Conservation (phyloP, 1,284 basidiomycete species). For the Ganoderma multipileum region DNA sequence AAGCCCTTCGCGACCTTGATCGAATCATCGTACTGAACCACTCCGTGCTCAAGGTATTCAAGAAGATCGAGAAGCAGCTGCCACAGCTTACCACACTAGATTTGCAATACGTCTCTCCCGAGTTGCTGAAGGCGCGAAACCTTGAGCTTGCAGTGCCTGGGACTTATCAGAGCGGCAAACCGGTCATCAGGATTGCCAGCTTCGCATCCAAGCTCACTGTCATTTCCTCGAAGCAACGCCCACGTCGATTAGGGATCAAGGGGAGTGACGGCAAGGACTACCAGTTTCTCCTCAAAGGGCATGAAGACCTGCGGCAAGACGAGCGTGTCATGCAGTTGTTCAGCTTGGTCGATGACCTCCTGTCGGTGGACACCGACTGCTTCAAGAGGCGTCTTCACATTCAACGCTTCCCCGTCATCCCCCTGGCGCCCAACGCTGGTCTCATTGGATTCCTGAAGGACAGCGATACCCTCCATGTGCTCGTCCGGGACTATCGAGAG, state of each 20-base stretch:
- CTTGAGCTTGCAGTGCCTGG: constrained; percentile 96
- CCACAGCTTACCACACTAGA: constrained; percentile 92
- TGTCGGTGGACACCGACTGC: constrained; percentile 92
- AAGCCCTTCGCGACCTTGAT: constrained; percentile 30
- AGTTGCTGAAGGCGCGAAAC: constrained; percentile 87
- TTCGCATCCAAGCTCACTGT: constrained; percentile 91
- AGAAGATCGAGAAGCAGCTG: constrained; percentile 95
- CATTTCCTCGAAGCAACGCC: constrained; percentile 98
- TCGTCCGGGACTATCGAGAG: constrained; percentile 96
- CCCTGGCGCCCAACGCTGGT: constrained; percentile 96
- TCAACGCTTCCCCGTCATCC: constrained; percentile 93
- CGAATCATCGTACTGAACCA: background rate
- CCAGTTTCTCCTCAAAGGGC: constrained; percentile 92
- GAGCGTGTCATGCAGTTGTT: constrained; percentile 99
- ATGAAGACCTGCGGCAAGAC: constrained; percentile 97
- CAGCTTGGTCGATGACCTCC: constrained; percentile 94
- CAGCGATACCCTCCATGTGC: constrained; percentile 97
- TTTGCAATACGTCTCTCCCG: constrained; percentile 97
- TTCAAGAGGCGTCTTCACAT: constrained; percentile 98
- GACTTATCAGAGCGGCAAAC: constrained; percentile 88
- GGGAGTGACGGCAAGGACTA: constrained; percentile 96
- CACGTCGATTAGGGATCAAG: constrained; percentile 87
- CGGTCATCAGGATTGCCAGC: constrained; percentile 84
- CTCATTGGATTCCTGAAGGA: constrained; percentile 96
- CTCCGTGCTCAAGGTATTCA: constrained; percentile 76